These are phyloP conservation scores for Saccharomyces hybrid DNA, from an alignment of 1,139 yeast genomes.

Conservation along the genomic window DNA sequence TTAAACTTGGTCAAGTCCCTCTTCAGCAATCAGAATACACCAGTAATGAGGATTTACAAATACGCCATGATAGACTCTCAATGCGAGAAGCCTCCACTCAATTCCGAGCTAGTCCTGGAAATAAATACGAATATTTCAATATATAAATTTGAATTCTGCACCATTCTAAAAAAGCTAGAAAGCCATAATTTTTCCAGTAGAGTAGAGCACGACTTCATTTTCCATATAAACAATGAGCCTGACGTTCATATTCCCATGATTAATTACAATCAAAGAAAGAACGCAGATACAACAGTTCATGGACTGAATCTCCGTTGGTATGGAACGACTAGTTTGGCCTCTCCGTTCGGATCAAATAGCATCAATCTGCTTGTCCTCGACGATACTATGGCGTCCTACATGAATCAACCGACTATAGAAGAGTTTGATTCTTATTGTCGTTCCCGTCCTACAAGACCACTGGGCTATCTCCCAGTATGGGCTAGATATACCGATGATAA, in stretches of 20 bases:
- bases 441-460: conserved; percentile 12
- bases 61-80: conserved; percentile 18
- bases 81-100: conserved; percentile 8
- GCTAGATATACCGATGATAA: conserved; percentile 27
- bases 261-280: conserved; percentile 19
- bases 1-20: conserved; percentile 26
- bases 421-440: conserved; percentile 12
- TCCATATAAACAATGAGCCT: conserved; percentile 10
- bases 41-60: conserved; percentile 29
- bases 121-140: conserved; percentile 9
- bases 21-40: conserved; percentile 23
- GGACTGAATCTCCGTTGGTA: conserved; percentile 27
- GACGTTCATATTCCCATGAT: conserved; percentile 12
- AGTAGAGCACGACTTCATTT: conserved; percentile 21
- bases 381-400: conserved; percentile 30
- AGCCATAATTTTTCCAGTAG: conserved; percentile 10
- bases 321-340: conserved; percentile 30
- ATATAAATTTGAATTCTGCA: conserved; percentile 21
- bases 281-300: conserved; percentile 23
- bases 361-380: conserved; percentile 28
- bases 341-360: conserved; percentile 28
- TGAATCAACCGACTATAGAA: conserved; percentile 15
- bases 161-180: conserved; percentile 14
- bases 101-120: conserved; percentile 12
- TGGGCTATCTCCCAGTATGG: conserved; percentile 28